Conservation (phyloP, 352 stramenopile genomes). For the Phytophthora europaea region DNA sequence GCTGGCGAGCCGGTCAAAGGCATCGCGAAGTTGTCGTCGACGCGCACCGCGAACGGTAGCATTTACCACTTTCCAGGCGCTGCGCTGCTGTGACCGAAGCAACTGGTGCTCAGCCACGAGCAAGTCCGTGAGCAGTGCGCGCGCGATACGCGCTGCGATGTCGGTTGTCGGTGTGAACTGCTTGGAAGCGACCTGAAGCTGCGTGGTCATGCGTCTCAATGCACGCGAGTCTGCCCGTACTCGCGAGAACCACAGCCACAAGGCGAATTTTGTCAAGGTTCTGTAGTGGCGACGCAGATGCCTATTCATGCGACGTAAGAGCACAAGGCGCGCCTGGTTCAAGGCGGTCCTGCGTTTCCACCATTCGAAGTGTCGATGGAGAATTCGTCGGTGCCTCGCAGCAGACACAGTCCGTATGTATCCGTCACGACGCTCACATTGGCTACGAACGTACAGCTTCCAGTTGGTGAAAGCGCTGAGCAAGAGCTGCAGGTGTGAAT, state of each 20-base stretch:
- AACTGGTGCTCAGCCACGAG: constrained; percentile 15
- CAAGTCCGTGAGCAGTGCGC: constrained; percentile 29
- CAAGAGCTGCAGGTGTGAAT: constrained; percentile 7
- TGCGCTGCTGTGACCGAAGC: constrained; percentile 21
- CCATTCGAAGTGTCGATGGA: constrained; percentile 15
- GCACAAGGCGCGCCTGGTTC: constrained; percentile 12
- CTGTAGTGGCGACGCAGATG: constrained; percentile 38
- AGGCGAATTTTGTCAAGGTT: constrained; percentile 33
- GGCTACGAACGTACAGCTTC: constrained; percentile 19
- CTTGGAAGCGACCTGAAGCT: constrained; percentile 25
- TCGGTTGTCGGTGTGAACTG: constrained; percentile 22
- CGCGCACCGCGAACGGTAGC: constrained; percentile 9
- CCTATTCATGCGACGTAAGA: constrained; percentile 23
- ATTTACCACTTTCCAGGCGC: constrained; percentile 30
- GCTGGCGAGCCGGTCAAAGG: constrained; percentile 27
- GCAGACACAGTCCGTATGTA: constrained; percentile 1
- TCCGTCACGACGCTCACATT: constrained; percentile 6
- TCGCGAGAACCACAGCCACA: constrained; percentile 62
- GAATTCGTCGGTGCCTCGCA: neutral
- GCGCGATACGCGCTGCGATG: constrained; percentile 13
- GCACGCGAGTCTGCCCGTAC: constrained; percentile 36
- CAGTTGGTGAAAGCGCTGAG: constrained; percentile 29
- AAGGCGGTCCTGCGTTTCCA: constrained; percentile 20
- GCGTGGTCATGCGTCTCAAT: constrained; percentile 19
- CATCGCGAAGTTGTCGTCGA: constrained; percentile 20